Base-by-base conservation (phyloP, 331 rosid genomes). In the Cucumis variabilis region DNA sequence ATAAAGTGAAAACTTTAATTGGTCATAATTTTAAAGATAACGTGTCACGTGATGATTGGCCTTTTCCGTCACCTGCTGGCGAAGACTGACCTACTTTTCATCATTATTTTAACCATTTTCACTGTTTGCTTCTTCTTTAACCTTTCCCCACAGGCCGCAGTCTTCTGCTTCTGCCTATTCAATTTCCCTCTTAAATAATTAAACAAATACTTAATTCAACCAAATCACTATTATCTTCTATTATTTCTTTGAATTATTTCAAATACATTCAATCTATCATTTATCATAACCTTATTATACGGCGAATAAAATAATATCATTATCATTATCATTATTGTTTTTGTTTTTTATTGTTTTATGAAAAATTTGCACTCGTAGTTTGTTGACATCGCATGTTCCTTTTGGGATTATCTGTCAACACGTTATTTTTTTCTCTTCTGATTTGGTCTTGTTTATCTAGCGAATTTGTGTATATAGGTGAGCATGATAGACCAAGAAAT, bases 201-300 rank as follows among this genome's bases (percentile, higher is more conserved):
- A 48, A 48, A 78, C 2, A 13, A 78, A 78, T 23, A 41, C 37
- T 77, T 77, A 46, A 48, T 77, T 77, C 63, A 77, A 46, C 37
- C 30, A 77, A 78, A 78, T 78, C 62, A 48, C 83, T 4, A 77
- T 77, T 44, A n/a, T 77, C 48, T 77, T 46, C 13, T 24, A 77
- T 77, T 77, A 77, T 44, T 77, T 24, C 14, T n/a, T 2, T 77
- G 41, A 77, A 77, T 77, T 77, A 77, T 77, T 77, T 77, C 23
- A 77, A 77, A 44, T 77, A 77, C 55, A 50, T 77, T 77, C 83
- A 77, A 24, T 46, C 63, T 23, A 13, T 48, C 63, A n/a, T 77
- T 50, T 15, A 48, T 77, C 83, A 48, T 48, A 73, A 73, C 80
- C 80, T 73, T 20, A 41, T 73, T 2, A 73, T 73, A 11, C 55